These are phyloP conservation scores for Berberis vulgaris DNA, from an alignment of 164 flowering plant species.

Conservation along the genomic window DNA sequence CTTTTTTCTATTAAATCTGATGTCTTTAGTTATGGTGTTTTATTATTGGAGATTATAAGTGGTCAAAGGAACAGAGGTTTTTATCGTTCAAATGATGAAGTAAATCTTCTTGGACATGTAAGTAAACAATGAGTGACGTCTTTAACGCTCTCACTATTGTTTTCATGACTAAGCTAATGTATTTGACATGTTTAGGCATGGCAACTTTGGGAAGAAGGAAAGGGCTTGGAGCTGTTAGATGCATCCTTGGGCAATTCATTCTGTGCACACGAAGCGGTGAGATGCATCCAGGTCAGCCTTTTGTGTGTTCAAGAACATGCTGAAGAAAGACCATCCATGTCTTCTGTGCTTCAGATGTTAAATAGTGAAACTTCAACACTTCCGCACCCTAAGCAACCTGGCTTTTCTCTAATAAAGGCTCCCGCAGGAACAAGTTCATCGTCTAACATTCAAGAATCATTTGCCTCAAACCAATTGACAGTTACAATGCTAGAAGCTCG, in stretches of 20 bases:
- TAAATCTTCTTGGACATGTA: constrained; percentile 46
- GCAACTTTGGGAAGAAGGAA: constrained; percentile 24
- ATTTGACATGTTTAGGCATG: constrained; percentile 13
- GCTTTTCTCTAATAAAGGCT: constrained; percentile 9
- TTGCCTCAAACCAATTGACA: constrained; percentile 11
- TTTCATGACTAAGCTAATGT: neutral
- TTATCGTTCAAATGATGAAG: constrained; percentile 15
- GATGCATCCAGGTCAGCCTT: constrained; percentile 29
- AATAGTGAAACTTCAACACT: constrained; percentile 12
- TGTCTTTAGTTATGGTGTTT: constrained; percentile 50
- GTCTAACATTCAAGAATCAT: constrained; percentile 7
- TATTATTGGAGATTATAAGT: constrained; percentile 42
- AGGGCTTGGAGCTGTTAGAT: constrained; percentile 19
- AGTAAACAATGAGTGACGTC: constrained; percentile 5
- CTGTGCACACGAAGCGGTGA: constrained; percentile 7
- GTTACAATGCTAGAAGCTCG: constrained; percentile 13
- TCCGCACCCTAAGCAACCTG: constrained; percentile 25
- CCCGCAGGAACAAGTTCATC: constrained; percentile 5
- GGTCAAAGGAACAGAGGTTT: constrained; percentile 44
- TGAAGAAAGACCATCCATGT: constrained; percentile 25
- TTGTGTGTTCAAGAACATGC: constrained; percentile 26
- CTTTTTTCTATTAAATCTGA: constrained; percentile 43
- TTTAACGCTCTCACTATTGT: too few species aligned
- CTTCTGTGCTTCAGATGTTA: constrained; percentile 20
- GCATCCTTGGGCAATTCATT: constrained; percentile 10